These are phyloP conservation scores for Rhizopogon vinicolor DNA, from an alignment of 768 basidiomycete species.

Conservation along the genomic window DNA sequence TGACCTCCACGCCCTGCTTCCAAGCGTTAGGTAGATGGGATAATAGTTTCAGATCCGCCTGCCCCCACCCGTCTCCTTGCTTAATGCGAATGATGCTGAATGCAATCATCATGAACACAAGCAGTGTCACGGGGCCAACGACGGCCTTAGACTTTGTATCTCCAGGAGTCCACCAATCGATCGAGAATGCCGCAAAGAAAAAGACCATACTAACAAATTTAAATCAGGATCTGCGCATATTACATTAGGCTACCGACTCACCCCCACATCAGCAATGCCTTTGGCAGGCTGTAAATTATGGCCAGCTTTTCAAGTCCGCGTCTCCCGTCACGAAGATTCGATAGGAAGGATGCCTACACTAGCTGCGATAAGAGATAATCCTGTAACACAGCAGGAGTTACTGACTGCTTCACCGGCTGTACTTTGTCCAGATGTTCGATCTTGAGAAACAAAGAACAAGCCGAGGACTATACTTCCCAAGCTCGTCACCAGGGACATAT, in stretches of 20 bases:
- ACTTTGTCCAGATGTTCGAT: conserved; percentile 21
- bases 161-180: conserved; percentile 19
- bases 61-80: conserved; percentile 7
- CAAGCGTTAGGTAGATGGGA: not conserved
- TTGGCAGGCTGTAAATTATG: conserved; percentile 29
- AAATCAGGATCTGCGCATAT: not conserved
- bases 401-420: conserved; percentile 26
- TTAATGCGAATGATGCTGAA: conserved; percentile 37
- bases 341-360: conserved; percentile 22
- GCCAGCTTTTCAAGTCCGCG: conserved; percentile 26
- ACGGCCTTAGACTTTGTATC: conserved; percentile 13
- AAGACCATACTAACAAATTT: conserved; percentile 18
- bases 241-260: conserved; percentile 6
- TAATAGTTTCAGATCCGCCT: no score
- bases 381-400: conserved; percentile 1
- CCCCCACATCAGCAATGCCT: conserved; percentile 29
- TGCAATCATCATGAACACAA: conserved; percentile 28
- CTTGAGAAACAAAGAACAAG: conserved; percentile 33
- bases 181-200: conserved; percentile 21
- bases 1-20: not conserved
- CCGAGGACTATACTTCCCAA: conserved; percentile 33
- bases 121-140: conserved; percentile 25
- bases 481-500: conserved; percentile 32
- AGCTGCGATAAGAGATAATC: not conserved
- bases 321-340: conserved; percentile 5